A percentile compares a stretch with the other conserved stretches of the same genome.
These are phyloP conservation scores for Verticillium longisporum DNA, from an alignment of 2,329 filamentous ascomycete species.

Conservation along the genomic window DNA sequence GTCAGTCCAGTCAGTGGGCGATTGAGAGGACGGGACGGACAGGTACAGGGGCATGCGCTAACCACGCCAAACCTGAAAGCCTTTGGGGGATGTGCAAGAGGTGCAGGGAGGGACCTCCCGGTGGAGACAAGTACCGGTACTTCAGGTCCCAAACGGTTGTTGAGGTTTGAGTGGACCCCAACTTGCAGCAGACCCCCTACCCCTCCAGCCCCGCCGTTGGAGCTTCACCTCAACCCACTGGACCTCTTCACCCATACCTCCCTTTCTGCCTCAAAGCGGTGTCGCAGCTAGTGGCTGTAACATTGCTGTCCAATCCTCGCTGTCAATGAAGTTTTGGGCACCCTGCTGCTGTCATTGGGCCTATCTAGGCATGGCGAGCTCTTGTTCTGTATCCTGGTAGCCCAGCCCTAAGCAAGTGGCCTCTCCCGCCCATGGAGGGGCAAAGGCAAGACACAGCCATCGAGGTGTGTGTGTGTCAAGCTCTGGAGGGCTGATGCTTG, in stretches of 20 bases:
- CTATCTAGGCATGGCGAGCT: background rate
- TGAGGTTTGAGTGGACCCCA: slow-evolving; percentile 14
- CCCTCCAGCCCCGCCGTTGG: background rate
- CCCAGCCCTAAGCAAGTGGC: too few species aligned
- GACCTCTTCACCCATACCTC: background rate
- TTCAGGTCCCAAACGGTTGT: slow-evolving; percentile 6
- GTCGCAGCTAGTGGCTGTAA: background rate
- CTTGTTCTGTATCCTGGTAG: too few species aligned
- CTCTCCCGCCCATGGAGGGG: too few species aligned
- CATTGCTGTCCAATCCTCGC: background rate
- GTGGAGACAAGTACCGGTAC: slow-evolving; percentile 8
- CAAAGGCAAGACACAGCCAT: background rate
- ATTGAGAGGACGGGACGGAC: background rate
- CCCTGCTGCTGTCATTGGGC: background rate
- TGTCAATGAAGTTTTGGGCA: background rate
- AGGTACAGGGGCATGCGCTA: background rate
- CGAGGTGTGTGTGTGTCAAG: background rate
- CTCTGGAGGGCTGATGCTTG: background rate
- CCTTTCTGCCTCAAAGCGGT: background rate
- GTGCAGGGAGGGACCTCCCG: slow-evolving; percentile 2
- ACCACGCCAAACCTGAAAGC: background rate
- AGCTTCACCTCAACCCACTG: background rate
- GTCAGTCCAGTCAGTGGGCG: background rate
- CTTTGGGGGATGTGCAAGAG: background rate
- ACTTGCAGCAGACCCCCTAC: background rate